Conservation (phyloP, 768 basidiomycete genomes). For the Pulveroboletus sp. region DNA sequence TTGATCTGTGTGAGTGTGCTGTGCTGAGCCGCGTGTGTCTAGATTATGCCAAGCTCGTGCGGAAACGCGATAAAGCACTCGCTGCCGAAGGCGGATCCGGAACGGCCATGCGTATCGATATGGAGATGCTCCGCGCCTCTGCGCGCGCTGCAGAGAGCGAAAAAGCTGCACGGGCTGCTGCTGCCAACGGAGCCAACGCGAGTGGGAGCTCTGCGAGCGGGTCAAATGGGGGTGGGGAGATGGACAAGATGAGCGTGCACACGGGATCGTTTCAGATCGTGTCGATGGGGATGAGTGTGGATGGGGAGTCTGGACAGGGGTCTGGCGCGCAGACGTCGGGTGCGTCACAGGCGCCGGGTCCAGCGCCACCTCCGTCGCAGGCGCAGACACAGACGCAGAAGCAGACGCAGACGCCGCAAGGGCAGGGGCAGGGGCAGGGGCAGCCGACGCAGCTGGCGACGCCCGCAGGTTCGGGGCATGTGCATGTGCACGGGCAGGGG, state of each 20-base stretch:
- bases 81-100: constrained; percentile 50
- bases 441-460: no score
- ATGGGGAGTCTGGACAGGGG: constrained; percentile 13
- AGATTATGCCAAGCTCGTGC: constrained; percentile 85
- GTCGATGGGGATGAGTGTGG: constrained; percentile 20
- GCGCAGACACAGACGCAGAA: no score
- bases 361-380: no score
- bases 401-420: no score
- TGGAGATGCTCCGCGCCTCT: constrained; percentile 75
- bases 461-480: no score
- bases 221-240: constrained; percentile 7
- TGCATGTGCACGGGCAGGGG: not conserved
- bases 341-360: no score
- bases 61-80: constrained; percentile 68
- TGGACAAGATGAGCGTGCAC: constrained; percentile 40
- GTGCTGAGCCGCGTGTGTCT: not conserved
- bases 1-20: not conserved
- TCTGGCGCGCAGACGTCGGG: not conserved
- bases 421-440: no score
- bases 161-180: constrained; percentile 27
- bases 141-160: constrained; percentile 53
- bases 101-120: constrained; percentile 53
- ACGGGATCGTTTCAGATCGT: constrained; percentile 61
- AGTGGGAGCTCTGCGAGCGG: constrained; percentile 1
- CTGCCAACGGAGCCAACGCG: constrained; percentile 31